Evolutionary conservation across 164 flowering plant species (phyloP).

Genomic region (Macadamia tetraphylla): DNA sequence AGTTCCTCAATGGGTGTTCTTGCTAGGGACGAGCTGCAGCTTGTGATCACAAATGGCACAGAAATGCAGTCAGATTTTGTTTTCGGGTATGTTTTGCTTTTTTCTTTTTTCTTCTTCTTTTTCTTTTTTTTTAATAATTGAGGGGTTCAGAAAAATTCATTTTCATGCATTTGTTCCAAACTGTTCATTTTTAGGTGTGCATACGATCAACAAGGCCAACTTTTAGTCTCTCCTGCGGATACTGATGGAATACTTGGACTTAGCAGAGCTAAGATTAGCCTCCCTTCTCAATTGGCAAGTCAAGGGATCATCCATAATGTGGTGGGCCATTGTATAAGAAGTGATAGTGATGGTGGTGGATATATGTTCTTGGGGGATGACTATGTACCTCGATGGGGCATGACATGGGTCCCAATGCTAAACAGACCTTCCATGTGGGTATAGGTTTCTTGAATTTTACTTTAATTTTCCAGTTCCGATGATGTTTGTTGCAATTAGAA

Average conservation of each 20-base stretch:
- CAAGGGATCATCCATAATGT: slow-evolving; percentile 58
- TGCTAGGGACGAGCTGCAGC: slow-evolving; percentile 51
- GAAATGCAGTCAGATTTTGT: slow-evolving; percentile 30
- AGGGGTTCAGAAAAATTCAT: neutral
- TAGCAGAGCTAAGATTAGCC: slow-evolving; percentile 58
- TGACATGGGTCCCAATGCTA: slow-evolving; percentile 80
- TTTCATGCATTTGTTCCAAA: slow-evolving; percentile 5
- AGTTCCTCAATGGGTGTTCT: slow-evolving; percentile 82
- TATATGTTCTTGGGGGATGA: slow-evolving; percentile 74
- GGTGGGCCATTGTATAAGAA: slow-evolving; percentile 63
- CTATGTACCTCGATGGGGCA: slow-evolving; percentile 50
- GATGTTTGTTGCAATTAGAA: neutral
- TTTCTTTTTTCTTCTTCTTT: too few species aligned
- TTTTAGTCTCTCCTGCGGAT: slow-evolving; percentile 49
- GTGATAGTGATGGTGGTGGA: slow-evolving; percentile 40
- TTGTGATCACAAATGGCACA: slow-evolving; percentile 50
- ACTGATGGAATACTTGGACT: slow-evolving; percentile 83
- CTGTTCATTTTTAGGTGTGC: slow-evolving; percentile 49
- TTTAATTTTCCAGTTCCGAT: neutral
- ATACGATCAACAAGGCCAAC: slow-evolving; percentile 77
- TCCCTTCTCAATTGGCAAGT: slow-evolving; percentile 69
- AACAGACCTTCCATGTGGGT: slow-evolving; percentile 48
- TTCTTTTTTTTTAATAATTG: too few species aligned
- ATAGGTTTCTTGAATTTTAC: neutral
- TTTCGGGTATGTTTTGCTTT: slow-evolving; percentile 50